Evolutionary conservation across 345 rosid genomes (phyloP).

Genomic region (Citrus reticulata): DNA sequence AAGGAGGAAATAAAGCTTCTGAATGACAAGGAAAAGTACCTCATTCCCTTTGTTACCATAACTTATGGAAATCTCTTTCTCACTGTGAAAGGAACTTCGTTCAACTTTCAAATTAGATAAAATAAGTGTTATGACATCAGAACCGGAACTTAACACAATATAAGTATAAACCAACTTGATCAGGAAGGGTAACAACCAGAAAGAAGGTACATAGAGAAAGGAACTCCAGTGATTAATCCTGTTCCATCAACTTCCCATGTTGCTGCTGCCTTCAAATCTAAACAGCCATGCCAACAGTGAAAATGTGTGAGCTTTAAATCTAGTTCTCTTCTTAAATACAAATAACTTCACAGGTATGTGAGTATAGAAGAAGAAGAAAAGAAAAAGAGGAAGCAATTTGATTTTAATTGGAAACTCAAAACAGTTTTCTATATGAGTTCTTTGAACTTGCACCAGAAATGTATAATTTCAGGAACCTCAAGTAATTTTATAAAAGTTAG

Average conservation of each 20-base stretch:
- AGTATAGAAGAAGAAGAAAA: neutral
- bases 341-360: neutral
- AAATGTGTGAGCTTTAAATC: neutral
- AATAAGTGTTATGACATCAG: neutral
- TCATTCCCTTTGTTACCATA: slow-evolving; percentile 97
- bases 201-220: slow-evolving; percentile 81
- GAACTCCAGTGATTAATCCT: slow-evolving; percentile 60
- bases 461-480: neutral
- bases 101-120: slow-evolving; percentile 39
- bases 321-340: slow-evolving; percentile 1
- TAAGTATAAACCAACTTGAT: neutral
- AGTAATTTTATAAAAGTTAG: neutral
- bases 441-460: neutral
- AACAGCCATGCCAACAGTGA: slow-evolving; percentile 9
- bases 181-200: slow-evolving; percentile 48
- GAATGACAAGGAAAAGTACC: slow-evolving; percentile 40
- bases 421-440: neutral
- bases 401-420: neutral
- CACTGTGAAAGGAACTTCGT: slow-evolving; percentile 35
- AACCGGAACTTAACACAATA: neutral
- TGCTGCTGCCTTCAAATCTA: slow-evolving; percentile 76
- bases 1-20: neutral
- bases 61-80: slow-evolving; percentile 78
- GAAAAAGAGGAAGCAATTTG: neutral
- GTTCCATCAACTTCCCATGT: slow-evolving; percentile 98